Evolutionary conservation across 2,329 filamentous ascomycete genomes (phyloP).

Genomic region (Trichoderma aggressivum): DNA sequence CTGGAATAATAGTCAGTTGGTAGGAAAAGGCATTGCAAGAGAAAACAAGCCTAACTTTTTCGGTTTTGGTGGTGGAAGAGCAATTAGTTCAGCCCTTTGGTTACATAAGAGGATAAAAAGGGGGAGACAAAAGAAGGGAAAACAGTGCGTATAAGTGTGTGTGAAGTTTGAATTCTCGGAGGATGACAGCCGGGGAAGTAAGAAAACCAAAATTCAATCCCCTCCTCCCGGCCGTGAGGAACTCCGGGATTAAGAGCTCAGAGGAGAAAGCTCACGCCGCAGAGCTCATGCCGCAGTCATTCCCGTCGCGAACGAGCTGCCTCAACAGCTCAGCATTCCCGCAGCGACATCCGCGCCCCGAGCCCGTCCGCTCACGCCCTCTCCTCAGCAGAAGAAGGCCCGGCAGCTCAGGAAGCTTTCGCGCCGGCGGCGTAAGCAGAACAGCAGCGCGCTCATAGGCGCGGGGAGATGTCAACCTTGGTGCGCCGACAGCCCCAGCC

Average conservation of each 20-base stretch:
- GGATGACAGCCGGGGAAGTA: neutral
- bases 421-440: conserved; percentile 37
- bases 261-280: conserved; percentile 44
- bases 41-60: conserved; percentile 56
- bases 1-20: conserved; percentile 56
- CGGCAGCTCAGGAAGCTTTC: conserved; percentile 34
- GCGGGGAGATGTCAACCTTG: conserved; percentile 61
- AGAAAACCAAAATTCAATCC: neutral
- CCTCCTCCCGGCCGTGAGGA: neutral
- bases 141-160: neutral
- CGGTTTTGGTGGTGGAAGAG: neutral
- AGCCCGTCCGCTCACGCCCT: conserved; percentile 35
- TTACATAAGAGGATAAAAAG: neutral
- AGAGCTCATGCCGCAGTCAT: conserved; percentile 55
- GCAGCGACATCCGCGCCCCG: conserved; percentile 26
- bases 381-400: conserved; percentile 44
- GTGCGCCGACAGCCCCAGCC: conserved; percentile 54
- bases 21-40: conserved; percentile 60
- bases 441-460: conserved; percentile 50
- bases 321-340: conserved; percentile 56
- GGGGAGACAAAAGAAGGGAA: neutral
- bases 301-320: conserved; percentile 39
- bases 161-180: neutral
- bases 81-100: neutral
- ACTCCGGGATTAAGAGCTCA: neutral